Evolutionary conservation across 495 filamentous ascomycete genomes (phyloP), one percentile per base, ranked within the genome.

Genomic region (Aspergillus nidulans): DNA sequence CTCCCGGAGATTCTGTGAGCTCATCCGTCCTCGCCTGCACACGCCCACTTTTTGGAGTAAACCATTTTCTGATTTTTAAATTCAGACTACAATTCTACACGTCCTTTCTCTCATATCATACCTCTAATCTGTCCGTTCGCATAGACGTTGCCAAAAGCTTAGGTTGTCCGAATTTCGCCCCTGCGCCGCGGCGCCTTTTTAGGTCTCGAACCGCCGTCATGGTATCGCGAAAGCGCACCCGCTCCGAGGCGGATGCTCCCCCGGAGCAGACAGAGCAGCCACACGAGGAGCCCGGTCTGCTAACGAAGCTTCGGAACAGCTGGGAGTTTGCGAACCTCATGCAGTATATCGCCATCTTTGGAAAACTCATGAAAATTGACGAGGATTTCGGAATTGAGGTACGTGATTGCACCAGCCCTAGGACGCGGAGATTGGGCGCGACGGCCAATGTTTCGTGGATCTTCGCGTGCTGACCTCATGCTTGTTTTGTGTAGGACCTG

Each of bases 281-380:
- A 47, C 69, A 76, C 4, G 70, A 82, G 58, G 77, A 83, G 58
- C 66, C 68, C 42, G 74, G 71, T 46, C 57, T 85, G 51, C 78
- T 96, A 20, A 73, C 86, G 43, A 83, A 78, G 57, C 78, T 98
- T 54, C 79, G 92, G 45, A 94, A 88, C 67, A 86, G 85, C 74
- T 97, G 94, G 91, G 88, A 97, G 69, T 96, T 98, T 70, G 89
- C 94, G 43, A 91, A 90, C 65, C 78, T 98, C 5, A 91, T 87
- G 75, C 94, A 98, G 71, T 98, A 90, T 75, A 87, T 97, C 50
- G 84, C 84, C 61, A 81, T 91, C 49, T 98, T 98, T 71, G 91
- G 91, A 24, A 84, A 86, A 59, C 83, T 86, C 40, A 85, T 95
- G 70, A 95, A 92, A 72, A 87, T 96, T 54, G 88, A 92, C 64